phyloP scores from a whole-genome alignment of 768 basidiomycete species.

The Porpolomopsis calyptriformis region DNA sequence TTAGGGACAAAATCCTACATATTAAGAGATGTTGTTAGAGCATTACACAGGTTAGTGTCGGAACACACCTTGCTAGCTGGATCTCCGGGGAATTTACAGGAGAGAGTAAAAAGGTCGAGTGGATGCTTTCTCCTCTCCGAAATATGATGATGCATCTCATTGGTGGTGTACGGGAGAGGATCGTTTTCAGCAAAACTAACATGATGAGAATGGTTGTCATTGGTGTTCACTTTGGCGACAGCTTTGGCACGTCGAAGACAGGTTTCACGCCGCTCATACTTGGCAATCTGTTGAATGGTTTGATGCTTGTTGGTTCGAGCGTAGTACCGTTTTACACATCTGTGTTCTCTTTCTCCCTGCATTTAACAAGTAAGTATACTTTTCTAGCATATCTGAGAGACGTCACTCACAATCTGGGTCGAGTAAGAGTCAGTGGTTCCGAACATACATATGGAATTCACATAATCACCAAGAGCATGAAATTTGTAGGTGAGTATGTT shows the following conservation, averaged over 20 bases:
- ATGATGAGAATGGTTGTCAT: neutral
- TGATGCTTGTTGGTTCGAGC: slow-evolving; percentile 22
- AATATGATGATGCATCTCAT: slow-evolving; percentile 13
- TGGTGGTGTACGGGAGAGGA: neutral
- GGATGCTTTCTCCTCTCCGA: slow-evolving; percentile 7
- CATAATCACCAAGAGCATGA: slow-evolving; percentile 22
- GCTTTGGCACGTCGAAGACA: too few relatives aligned
- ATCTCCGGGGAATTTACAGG: slow-evolving; percentile 11
- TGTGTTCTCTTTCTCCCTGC: slow-evolving; percentile 32
- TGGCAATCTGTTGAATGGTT: too few relatives aligned
- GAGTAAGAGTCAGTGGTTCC: slow-evolving; percentile 14
- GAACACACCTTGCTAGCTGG: slow-evolving; percentile 13
- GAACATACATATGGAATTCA: slow-evolving; percentile 12
- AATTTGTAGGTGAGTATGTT: slow-evolving; percentile 22
- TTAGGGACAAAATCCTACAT: slow-evolving; percentile 18
- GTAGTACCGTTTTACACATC: slow-evolving; percentile 25
- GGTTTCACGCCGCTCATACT: too few relatives aligned
- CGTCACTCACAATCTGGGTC: slow-evolving; percentile 19
- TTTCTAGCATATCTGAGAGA: neutral
- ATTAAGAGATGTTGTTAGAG: neutral
- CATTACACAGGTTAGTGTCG: neutral
- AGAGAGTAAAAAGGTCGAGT: slow-evolving; percentile 8
- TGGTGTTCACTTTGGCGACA: too few relatives aligned
- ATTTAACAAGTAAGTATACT: neutral
- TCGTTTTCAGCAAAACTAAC: slow-evolving; percentile 5